These are phyloP conservation scores for Recurvomyces mirabilis DNA, from an alignment of 495 filamentous ascomycete species.

Conservation along the genomic window DNA sequence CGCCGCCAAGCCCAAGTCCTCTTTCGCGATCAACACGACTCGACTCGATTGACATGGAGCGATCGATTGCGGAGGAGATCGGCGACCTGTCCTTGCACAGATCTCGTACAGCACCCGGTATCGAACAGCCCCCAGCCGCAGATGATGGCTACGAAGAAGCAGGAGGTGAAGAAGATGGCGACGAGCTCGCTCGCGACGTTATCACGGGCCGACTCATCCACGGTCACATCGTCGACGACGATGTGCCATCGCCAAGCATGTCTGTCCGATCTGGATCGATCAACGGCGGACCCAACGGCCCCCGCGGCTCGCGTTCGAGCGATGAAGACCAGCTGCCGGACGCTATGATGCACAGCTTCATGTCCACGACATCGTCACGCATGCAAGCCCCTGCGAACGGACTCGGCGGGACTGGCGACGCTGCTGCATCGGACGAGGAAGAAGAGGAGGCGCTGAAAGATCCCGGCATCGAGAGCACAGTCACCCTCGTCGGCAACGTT, in stretches of 20 bases:
- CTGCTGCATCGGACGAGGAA: conserved; percentile 69
- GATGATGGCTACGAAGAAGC: conserved; percentile 18
- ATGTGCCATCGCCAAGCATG: conserved; percentile 64
- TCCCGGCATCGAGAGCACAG: conserved; percentile 75
- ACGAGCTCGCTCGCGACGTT: conserved; percentile 78
- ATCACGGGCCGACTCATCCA: conserved; percentile 88
- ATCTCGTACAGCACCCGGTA: conserved; percentile 6
- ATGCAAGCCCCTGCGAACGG: conserved; percentile 37
- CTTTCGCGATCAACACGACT: conserved; percentile 12
- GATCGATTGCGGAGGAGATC: neutral
- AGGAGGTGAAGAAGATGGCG: conserved; percentile 58
- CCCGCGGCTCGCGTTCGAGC: conserved; percentile 26
- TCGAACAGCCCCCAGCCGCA: conserved; percentile 10
- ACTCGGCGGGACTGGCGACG: conserved; percentile 74
- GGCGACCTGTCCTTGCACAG: conserved; percentile 1
- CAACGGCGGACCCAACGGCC: conserved; percentile 35
- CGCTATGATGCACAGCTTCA: conserved; percentile 53
- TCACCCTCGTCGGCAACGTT: conserved; percentile 92
- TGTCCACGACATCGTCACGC: conserved; percentile 44
- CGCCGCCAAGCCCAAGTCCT: conserved; percentile 16
- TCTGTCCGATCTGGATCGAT: conserved; percentile 52
- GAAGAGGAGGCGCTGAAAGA: conserved; percentile 69
- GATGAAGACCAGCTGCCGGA: conserved; percentile 40
- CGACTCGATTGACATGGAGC: conserved; percentile 5
- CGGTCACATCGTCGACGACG: conserved; percentile 90